phyloP scores from a whole-genome alignment of 169 alveolate species.

The Fabrea salina region DNA sequence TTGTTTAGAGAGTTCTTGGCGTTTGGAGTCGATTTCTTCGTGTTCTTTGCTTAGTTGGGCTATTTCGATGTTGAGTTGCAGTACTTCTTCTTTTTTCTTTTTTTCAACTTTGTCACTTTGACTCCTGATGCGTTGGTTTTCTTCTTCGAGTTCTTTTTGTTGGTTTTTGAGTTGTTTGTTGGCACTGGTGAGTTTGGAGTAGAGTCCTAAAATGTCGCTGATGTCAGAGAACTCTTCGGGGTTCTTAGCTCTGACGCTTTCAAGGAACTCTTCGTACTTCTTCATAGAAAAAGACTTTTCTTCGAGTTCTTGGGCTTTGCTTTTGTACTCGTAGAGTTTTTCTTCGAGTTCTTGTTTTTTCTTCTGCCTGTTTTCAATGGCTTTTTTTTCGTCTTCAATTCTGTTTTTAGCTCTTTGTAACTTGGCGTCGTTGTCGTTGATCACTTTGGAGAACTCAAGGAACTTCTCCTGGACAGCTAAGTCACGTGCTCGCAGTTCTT shows the following conservation, averaged over 20 bases:
- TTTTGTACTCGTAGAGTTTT: conserved; percentile 35
- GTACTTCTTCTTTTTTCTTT: conserved; percentile 44
- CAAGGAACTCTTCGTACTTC: conserved; percentile 58
- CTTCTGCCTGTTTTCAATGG: conserved; percentile 36
- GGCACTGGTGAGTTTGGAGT: conserved; percentile 45
- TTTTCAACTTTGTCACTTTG: conserved; percentile 36
- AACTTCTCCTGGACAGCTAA: conserved; percentile 53
- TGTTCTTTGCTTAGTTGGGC: conserved; percentile 43
- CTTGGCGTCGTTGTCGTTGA: conserved; percentile 51
- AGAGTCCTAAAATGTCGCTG: conserved; percentile 51
- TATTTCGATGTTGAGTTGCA: conserved; percentile 51
- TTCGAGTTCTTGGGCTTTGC: conserved; percentile 48
- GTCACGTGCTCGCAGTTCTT: conserved; percentile 61
- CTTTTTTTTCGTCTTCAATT: conserved; percentile 50
- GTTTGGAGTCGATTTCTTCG: conserved; percentile 53
- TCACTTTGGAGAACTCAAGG: conserved; percentile 49
- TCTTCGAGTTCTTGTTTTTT: conserved; percentile 33
- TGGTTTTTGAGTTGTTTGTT: conserved; percentile 49
- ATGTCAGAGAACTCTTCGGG: conserved; percentile 67
- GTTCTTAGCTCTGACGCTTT: conserved; percentile 56
- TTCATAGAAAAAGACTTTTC: conserved; percentile 51
- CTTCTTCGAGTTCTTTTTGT: conserved; percentile 41
- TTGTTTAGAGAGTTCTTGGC: neutral
- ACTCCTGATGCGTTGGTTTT: conserved; percentile 38
- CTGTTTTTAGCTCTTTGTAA: conserved; percentile 59